Conservation (phyloP, 73 alveolate genomes). For the Tetrahymena borealis region DNA sequence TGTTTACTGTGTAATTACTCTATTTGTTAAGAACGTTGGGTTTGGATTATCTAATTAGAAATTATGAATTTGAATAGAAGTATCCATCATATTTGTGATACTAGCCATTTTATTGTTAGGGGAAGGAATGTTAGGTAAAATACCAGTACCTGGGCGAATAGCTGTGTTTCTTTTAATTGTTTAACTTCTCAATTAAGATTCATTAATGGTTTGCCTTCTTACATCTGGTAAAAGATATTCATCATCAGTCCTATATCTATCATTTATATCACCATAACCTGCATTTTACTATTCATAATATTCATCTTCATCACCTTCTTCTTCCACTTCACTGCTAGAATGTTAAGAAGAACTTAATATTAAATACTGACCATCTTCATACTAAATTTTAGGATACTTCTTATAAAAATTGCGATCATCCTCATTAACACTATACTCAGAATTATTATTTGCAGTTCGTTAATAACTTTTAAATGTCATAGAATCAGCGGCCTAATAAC, state of each 20-base stretch:
- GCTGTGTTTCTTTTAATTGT: neutral
- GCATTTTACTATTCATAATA: neutral
- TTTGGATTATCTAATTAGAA: neutral
- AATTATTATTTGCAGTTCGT: neutral
- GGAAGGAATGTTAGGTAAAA: neutral
- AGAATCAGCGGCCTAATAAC: neutral
- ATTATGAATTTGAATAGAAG: neutral
- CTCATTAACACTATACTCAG: neutral
- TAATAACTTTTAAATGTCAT: neutral
- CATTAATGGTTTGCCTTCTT: neutral
- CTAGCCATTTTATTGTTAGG: neutral
- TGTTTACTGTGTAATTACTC: neutral
- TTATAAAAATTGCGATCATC: neutral
- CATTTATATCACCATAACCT: neutral
- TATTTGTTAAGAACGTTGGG: neutral
- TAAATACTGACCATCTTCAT: neutral
- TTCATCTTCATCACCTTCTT: neutral
- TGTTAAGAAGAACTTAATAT: neutral
- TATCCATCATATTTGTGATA: neutral
- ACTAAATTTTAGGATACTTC: neutral
- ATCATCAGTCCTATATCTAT: neutral
- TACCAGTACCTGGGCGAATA: neutral
- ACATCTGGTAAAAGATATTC: neutral
- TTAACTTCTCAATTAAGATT: neutral
- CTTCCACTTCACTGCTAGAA: neutral